phyloP scores from a whole-genome alignment of 2,329 filamentous ascomycete species.

The Pseudomassariella vexata region DNA sequence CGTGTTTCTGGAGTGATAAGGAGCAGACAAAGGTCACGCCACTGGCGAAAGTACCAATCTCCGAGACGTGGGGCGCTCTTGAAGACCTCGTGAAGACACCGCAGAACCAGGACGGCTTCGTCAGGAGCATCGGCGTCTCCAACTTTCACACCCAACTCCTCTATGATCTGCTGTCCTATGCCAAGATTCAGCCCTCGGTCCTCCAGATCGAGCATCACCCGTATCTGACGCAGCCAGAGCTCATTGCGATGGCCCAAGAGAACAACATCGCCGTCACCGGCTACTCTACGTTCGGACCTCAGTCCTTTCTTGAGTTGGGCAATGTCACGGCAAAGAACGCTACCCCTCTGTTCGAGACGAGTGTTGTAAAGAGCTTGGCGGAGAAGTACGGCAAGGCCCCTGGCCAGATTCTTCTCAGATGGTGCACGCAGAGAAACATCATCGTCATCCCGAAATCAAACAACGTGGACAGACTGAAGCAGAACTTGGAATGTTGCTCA shows the following conservation, averaged over 20 bases:
- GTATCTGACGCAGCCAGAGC: slow-evolving; percentile 54
- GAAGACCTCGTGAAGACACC: slow-evolving; percentile 62
- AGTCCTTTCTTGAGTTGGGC: slow-evolving; percentile 28
- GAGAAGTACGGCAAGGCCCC: slow-evolving; percentile 52
- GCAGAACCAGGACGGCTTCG: slow-evolving; percentile 51
- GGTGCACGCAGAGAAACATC: slow-evolving; percentile 57
- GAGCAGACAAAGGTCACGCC: slow-evolving; percentile 38
- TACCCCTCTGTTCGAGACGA: slow-evolving; percentile 25
- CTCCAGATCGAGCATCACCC: slow-evolving; percentile 90
- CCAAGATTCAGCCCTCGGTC: slow-evolving; percentile 65
- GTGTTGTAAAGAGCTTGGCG: slow-evolving; percentile 45
- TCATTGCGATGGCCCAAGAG: slow-evolving; percentile 50
- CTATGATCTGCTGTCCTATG: slow-evolving; percentile 75
- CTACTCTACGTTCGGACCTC: slow-evolving; percentile 59
- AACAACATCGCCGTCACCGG: slow-evolving; percentile 54
- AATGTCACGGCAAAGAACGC: slow-evolving; percentile 16
- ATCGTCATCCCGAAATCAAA: slow-evolving; percentile 60
- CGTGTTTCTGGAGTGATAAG: slow-evolving; percentile 34
- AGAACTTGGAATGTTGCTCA: slow-evolving; percentile 48
- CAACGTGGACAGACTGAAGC: slow-evolving; percentile 40
- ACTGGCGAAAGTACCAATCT: slow-evolving; percentile 61
- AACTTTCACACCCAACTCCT: slow-evolving; percentile 76
- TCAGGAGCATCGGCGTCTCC: slow-evolving; percentile 71
- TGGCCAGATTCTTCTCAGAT: slow-evolving; percentile 60
- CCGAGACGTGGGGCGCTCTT: slow-evolving; percentile 79